Evolutionary conservation across 108 stramenopile genomes (phyloP), one percentile per base, ranked within the genome.

Genomic region (Nannochloropsis salina): DNA sequence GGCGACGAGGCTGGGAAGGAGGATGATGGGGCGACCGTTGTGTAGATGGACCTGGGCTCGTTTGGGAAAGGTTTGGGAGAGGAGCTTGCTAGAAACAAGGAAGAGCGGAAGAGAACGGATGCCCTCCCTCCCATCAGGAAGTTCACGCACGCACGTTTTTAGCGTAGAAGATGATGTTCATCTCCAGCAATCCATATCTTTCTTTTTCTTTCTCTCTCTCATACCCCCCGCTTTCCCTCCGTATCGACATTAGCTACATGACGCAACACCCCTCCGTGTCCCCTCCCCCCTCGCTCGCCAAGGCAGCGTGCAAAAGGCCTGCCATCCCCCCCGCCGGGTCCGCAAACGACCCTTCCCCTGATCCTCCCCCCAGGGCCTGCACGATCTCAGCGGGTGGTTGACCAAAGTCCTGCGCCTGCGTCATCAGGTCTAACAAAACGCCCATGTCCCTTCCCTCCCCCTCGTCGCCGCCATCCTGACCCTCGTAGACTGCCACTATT

Each of bases 381-480:
- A 98, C 92, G 79, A 98, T 96, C 80, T 97, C 98, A 9, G 85
- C 85, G 1, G 98, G 98, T 10, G 96, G 96, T 83, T 96, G 96
- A 42, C 98, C 97, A 86, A 90, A 95, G 15, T 86, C 86, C 85
- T 90, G 91, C 61, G 61, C 61, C 61, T 74, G 61, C n/a, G 61
- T 74, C 61, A 74, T 74, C 61, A 74, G n/a, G n/a, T 74, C 61
- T 3, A 74, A n/a, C 61, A 74, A 74, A n/a, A 74, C 15, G 4
- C 20, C 61, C 61, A 74, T 74, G 8, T 74, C 61, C 61, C 61
- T n/a, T n/a, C 61, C 61, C 61, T 8, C 8, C 61, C 6, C n/a
- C 8, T n/a, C 61, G 3, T 6, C 61, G 12, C 15, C 61, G 61
- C 91, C 93, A 4, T 95, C 95, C 79, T 96, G 94, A 18, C 90